A percentile compares a stretch with the other conserved stretches of the same genome.
Conservation (phyloP, 176 grass and related monocot species). For the Hordeum vulgare region DNA sequence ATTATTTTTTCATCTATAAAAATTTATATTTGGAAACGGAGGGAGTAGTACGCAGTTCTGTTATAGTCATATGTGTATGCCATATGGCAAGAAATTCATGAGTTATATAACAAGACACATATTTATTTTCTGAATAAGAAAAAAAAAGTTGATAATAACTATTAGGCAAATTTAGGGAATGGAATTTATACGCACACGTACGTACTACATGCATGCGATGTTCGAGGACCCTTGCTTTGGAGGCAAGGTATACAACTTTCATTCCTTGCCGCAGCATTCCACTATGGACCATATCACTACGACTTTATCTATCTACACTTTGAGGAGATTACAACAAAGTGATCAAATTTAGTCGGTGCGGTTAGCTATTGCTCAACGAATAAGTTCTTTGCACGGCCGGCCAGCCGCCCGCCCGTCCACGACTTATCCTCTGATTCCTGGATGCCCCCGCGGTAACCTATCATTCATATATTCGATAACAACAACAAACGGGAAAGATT, state of each 20-base stretch:
- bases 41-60: no score
- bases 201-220: not conserved
- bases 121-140: no score
- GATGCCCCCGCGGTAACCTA: not conserved
- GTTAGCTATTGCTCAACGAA: not conserved
- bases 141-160: not conserved
- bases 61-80: no score
- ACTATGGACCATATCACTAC: not conserved
- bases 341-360: not conserved
- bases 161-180: not conserved
- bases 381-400: not conserved
- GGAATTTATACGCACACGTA: not conserved
- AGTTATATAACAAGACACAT: no score
- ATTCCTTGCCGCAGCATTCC: not conserved
- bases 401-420: not conserved
- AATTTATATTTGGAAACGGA: no score
- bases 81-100: no score
- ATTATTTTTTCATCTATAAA: no score
- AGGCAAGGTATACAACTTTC: slow-evolving; percentile 5
- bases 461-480: not conserved
- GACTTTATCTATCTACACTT: not conserved
- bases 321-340: not conserved
- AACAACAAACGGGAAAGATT: not conserved
- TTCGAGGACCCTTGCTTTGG: not conserved
- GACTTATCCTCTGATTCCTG: not conserved